These are phyloP conservation scores for Ceratocystis smalleyi DNA, from an alignment of 2,329 filamentous ascomycete species.

Conservation along the genomic window DNA sequence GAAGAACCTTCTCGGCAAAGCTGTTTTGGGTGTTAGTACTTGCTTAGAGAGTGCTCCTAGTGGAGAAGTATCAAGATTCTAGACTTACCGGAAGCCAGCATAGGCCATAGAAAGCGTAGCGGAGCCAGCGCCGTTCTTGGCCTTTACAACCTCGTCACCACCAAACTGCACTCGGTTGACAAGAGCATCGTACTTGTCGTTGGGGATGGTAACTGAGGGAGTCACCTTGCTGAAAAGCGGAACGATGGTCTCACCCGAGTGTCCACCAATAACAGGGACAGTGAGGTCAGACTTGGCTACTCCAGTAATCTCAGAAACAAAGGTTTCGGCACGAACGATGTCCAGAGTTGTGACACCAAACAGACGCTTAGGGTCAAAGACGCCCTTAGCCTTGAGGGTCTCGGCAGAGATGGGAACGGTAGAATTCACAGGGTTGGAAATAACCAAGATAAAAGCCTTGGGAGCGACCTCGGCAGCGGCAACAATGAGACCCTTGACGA, in stretches of 20 bases:
- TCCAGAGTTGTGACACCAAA: slow-evolving; percentile 98
- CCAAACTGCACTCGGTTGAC: slow-evolving; percentile 95
- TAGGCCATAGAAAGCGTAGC: slow-evolving; percentile 91
- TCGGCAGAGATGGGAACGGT: slow-evolving; percentile 96
- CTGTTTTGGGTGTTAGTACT: slow-evolving; percentile 23
- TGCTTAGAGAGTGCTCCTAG: slow-evolving; percentile 22
- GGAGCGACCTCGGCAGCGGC: slow-evolving; percentile 74
- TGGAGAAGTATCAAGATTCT: neutral
- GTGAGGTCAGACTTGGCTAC: slow-evolving; percentile 65
- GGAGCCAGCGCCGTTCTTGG: slow-evolving; percentile 81
- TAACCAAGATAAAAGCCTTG: slow-evolving; percentile 89
- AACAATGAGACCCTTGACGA: slow-evolving; percentile 87
- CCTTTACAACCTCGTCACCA: slow-evolving; percentile 91
- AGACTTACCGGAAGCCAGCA: slow-evolving; percentile 69
- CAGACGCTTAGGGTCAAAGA: slow-evolving; percentile 89
- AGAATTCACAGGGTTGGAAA: slow-evolving; percentile 99
- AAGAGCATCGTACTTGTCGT: slow-evolving; percentile 77
- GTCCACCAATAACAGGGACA: slow-evolving; percentile 87
- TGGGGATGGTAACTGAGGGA: slow-evolving; percentile 64
- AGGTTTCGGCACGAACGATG: slow-evolving; percentile 94
- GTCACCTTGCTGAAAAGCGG: slow-evolving; percentile 88
- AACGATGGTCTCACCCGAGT: slow-evolving; percentile 96
- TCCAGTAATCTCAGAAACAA: slow-evolving; percentile 73
- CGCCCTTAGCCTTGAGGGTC: slow-evolving; percentile 80
- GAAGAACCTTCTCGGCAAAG: slow-evolving; percentile 88